These are phyloP conservation scores for Dalechampia spathulata DNA, from an alignment of 441 rosid species.

Conservation along the genomic window DNA sequence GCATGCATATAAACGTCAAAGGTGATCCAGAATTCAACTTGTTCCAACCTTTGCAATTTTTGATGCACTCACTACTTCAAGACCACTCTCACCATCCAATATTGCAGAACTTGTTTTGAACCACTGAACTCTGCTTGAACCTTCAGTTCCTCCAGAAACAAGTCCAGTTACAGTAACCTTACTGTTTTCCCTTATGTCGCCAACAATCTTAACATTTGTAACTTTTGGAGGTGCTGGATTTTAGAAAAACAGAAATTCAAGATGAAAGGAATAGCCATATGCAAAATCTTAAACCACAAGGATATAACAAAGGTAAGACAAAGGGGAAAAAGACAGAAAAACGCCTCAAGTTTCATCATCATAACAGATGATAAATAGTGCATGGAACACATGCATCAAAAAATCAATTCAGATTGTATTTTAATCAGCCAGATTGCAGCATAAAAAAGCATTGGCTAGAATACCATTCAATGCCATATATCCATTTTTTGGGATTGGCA, in stretches of 20 bases:
- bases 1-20: not conserved
- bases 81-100: constrained; percentile 53
- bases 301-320: too few species aligned
- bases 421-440: too few species aligned
- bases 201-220: constrained; percentile 73
- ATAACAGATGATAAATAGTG: not conserved
- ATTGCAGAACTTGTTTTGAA: constrained; percentile 58
- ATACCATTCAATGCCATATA: not conserved
- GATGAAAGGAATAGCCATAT: constrained; percentile 17
- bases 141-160: constrained; percentile 94
- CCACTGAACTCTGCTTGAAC: constrained; percentile 98
- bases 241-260: constrained; percentile 9
- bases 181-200: constrained; percentile 84
- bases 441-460: not conserved
- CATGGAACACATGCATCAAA: not conserved
- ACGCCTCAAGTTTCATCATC: not conserved
- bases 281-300: constrained; percentile 9
- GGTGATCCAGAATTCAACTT: not conserved
- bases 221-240: constrained; percentile 95
- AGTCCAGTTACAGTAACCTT: constrained; percentile 75
- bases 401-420: too few species aligned
- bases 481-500: not conserved
- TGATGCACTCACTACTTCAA: constrained; percentile 78
- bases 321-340: not conserved
- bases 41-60: constrained; percentile 77